phyloP scores from a whole-genome alignment of 768 basidiomycete genomes.

The Mycena leptocephala region DNA sequence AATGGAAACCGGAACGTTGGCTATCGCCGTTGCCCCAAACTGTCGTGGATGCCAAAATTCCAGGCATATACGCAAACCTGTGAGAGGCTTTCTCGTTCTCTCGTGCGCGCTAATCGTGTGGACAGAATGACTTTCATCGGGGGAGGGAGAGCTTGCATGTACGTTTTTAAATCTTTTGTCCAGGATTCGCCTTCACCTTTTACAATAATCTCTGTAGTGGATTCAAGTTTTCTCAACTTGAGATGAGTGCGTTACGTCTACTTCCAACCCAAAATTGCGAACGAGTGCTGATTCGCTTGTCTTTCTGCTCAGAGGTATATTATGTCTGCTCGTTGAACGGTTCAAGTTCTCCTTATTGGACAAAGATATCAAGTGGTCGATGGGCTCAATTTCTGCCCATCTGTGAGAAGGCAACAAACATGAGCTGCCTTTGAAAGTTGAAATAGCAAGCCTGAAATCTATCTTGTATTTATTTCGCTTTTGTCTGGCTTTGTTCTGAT shows the following conservation, averaged over 20 bases:
- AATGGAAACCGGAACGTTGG: constrained; percentile 63
- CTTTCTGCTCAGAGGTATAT: constrained; percentile 47
- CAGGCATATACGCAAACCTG: constrained; percentile 45
- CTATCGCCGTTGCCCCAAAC: constrained; percentile 47
- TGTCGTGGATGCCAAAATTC: constrained; percentile 39
- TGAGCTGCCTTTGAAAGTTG: constrained; percentile 30
- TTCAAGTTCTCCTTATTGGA: constrained; percentile 47
- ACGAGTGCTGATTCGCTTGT: too few species aligned
- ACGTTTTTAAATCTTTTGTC: constrained; percentile 7
- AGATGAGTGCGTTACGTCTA: constrained; percentile 37
- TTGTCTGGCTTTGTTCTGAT: too few species aligned
- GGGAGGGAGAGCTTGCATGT: constrained; percentile 54
- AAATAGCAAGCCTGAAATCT: too few species aligned
- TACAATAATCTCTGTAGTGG: constrained; percentile 45
- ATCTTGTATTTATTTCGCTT: too few species aligned
- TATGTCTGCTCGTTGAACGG: constrained; percentile 44
- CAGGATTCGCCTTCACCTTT: too few species aligned
- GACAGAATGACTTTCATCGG: constrained; percentile 55
- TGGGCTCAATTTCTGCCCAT: constrained; percentile 45
- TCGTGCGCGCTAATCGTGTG: background rate
- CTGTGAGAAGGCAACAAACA: constrained; percentile 26
- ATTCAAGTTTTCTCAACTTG: constrained; percentile 53
- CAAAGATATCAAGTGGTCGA: constrained; percentile 51
- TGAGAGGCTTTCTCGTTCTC: constrained; percentile 12
- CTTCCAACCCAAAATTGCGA: background rate